phyloP scores from a whole-genome alignment of 306 rosid species.

The Lupinus albus region DNA sequence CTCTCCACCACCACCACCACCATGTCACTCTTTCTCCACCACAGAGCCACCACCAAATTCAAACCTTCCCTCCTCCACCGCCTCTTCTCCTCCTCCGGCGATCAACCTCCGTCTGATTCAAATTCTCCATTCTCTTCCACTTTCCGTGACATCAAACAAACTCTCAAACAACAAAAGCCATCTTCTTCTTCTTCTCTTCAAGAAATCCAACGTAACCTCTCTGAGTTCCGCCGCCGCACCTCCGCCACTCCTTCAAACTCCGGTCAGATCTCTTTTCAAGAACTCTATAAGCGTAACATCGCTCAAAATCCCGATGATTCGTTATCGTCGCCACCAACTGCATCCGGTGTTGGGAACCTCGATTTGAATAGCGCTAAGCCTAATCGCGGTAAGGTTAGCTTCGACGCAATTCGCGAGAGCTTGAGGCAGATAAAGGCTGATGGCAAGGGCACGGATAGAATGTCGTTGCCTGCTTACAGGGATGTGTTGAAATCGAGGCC shows the following conservation, averaged over 20 bases:
- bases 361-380: neutral
- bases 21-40: slow-evolving; percentile 53
- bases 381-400: neutral
- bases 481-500: slow-evolving; percentile 36
- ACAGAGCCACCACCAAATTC: slow-evolving; percentile 14
- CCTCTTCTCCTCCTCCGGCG: slow-evolving; percentile 48
- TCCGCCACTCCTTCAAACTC: slow-evolving; percentile 7
- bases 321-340: no score
- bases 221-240: slow-evolving; percentile 42
- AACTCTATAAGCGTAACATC: slow-evolving; percentile 41
- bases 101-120: neutral
- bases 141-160: slow-evolving; percentile 48
- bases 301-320: slow-evolving; percentile 5
- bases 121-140: slow-evolving; percentile 39
- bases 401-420: slow-evolving; percentile 39
- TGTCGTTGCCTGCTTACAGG: slow-evolving; percentile 20
- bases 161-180: slow-evolving; percentile 43
- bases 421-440: slow-evolving; percentile 12
- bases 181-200: slow-evolving; percentile 23
- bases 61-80: slow-evolving; percentile 37
- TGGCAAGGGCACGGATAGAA: neutral
- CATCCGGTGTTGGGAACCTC: neutral
- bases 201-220: slow-evolving; percentile 52
- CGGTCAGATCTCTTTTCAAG: slow-evolving; percentile 43
- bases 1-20: neutral